Conservation (phyloP, 371 early-diverging fungal species). For the Apophysomyces ossiformis region DNA sequence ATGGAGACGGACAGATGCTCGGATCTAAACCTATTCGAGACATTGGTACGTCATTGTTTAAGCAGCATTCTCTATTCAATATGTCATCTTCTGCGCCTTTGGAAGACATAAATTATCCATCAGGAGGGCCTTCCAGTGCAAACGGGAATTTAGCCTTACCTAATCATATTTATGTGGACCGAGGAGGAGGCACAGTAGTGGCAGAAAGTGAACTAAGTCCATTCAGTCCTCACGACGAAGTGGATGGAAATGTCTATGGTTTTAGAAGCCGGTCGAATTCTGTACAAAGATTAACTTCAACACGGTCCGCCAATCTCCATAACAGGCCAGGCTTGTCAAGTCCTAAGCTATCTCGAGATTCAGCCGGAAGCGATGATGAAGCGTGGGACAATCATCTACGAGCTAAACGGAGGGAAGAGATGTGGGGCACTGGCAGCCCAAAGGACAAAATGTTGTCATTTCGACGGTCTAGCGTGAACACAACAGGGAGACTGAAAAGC, state of each 20-base stretch:
- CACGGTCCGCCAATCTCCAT: slow-evolving; percentile 9
- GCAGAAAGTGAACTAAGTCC: slow-evolving; percentile 59
- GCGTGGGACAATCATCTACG: slow-evolving; percentile 40
- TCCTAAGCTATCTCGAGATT: slow-evolving; percentile 10
- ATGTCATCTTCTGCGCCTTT: slow-evolving; percentile 41
- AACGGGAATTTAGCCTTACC: slow-evolving; percentile 20
- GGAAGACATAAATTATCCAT: slow-evolving; percentile 24
- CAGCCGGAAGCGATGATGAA: slow-evolving; percentile 48
- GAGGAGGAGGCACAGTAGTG: slow-evolving; percentile 47
- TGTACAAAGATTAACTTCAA: slow-evolving; percentile 1
- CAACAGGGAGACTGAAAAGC: slow-evolving; percentile 8
- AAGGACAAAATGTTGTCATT: slow-evolving; percentile 22
- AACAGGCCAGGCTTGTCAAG: neutral
- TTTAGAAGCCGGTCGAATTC: slow-evolving; percentile 20
- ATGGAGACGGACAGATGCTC: slow-evolving; percentile 19
- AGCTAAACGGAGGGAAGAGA: slow-evolving; percentile 43
- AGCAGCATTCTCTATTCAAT: slow-evolving; percentile 40
- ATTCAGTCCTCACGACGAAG: slow-evolving; percentile 63
- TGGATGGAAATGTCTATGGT: slow-evolving; percentile 24
- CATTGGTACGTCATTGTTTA: slow-evolving; percentile 44
- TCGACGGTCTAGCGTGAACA: slow-evolving; percentile 23
- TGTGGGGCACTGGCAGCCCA: slow-evolving; percentile 30
- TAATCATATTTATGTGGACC: slow-evolving; percentile 20
- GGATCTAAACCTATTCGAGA: slow-evolving; percentile 44
- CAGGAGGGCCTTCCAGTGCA: neutral